phyloP scores from a whole-genome alignment of 306 rosid species.

The Pterocarpus macrocarpus region DNA sequence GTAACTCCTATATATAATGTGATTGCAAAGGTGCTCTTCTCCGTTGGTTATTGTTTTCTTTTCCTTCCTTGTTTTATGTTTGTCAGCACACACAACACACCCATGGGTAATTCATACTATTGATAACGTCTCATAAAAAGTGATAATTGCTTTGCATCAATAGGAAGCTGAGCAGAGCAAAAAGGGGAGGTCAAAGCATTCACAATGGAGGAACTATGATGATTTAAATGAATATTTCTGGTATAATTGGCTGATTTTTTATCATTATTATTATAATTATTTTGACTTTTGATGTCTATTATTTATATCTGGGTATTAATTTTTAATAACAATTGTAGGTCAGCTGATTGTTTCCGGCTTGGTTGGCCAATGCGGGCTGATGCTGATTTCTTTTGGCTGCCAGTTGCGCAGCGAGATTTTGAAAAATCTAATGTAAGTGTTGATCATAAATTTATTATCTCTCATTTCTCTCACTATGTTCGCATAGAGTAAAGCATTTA shows the following conservation, averaged over 20 bases:
- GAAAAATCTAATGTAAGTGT: conserved; percentile 73
- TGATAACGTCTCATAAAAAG: conserved; percentile 21
- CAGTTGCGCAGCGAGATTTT: conserved; percentile 41
- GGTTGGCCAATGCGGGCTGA: conserved; percentile 99
- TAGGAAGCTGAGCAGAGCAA: conserved; percentile 89
- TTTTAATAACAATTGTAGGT: conserved; percentile 65
- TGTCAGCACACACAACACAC: not conserved
- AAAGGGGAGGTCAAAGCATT: conserved; percentile 93
- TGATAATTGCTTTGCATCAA: conserved; percentile 41
- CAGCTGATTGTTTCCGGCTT: conserved; percentile 91
- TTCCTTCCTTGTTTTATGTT: conserved; percentile 5
- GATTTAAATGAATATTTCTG: conserved; percentile 97
- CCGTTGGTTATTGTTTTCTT: conserved; percentile 26
- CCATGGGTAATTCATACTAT: conserved; percentile 24
- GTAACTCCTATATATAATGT: conserved; percentile 95
- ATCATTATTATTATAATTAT: not conserved
- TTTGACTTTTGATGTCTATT: conserved; percentile 22
- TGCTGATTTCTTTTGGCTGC: conserved; percentile 86
- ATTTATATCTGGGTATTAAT: conserved; percentile 27
- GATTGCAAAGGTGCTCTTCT: conserved; percentile 79
- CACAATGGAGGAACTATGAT: conserved; percentile 99
- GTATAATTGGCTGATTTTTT: conserved; percentile 52
- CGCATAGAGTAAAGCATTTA: not conserved
- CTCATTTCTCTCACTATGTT: conserved; percentile 18
- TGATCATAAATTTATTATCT: conserved; percentile 17